Evolutionary conservation across 1,139 yeast genomes (phyloP).

Genomic region (Debaryomyces nepalensis): DNA sequence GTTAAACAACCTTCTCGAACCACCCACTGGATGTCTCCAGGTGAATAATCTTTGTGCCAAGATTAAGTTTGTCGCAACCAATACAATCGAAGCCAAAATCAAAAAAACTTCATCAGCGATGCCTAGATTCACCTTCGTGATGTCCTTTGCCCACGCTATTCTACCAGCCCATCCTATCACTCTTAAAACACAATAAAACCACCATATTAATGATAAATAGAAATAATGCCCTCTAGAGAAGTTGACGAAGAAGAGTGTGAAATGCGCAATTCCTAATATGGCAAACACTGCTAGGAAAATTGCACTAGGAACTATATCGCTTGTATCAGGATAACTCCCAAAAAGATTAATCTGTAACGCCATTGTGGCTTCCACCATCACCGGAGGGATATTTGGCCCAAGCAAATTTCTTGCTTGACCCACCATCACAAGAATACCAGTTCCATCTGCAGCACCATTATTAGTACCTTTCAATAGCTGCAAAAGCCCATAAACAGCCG

Average conservation of each 20-base stretch:
- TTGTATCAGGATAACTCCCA: slow-evolving; percentile 39
- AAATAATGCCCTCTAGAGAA: slow-evolving; percentile 42
- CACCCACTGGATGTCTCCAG: slow-evolving; percentile 55
- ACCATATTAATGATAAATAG: slow-evolving; percentile 39
- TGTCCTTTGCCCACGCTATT: slow-evolving; percentile 34
- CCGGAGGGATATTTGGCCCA: slow-evolving; percentile 30
- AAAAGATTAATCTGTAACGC: slow-evolving; percentile 34
- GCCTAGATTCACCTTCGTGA: slow-evolving; percentile 33
- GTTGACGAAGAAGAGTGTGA: slow-evolving; percentile 34
- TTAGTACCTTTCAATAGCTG: slow-evolving; percentile 20
- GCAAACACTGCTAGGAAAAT: slow-evolving; percentile 37
- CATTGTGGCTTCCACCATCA: slow-evolving; percentile 24
- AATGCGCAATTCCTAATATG: slow-evolving; percentile 31
- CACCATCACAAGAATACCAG: slow-evolving; percentile 27
- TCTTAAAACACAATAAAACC: slow-evolving; percentile 32
- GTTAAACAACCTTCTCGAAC: slow-evolving; percentile 44
- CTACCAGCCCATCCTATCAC: slow-evolving; percentile 33
- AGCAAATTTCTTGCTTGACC: slow-evolving; percentile 25
- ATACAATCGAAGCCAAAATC: slow-evolving; percentile 37
- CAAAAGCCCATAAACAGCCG: slow-evolving; percentile 26
- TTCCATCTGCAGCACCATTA: slow-evolving; percentile 27
- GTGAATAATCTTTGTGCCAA: slow-evolving; percentile 50
- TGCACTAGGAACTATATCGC: slow-evolving; percentile 37
- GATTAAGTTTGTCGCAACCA: slow-evolving; percentile 44
- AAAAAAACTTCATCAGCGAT: slow-evolving; percentile 39